A percentile compares a stretch with the other conserved stretches of the same genome.
These are phyloP conservation scores for Tetracladium setigerum DNA, from an alignment of 495 filamentous ascomycete species.

Conservation along the genomic window DNA sequence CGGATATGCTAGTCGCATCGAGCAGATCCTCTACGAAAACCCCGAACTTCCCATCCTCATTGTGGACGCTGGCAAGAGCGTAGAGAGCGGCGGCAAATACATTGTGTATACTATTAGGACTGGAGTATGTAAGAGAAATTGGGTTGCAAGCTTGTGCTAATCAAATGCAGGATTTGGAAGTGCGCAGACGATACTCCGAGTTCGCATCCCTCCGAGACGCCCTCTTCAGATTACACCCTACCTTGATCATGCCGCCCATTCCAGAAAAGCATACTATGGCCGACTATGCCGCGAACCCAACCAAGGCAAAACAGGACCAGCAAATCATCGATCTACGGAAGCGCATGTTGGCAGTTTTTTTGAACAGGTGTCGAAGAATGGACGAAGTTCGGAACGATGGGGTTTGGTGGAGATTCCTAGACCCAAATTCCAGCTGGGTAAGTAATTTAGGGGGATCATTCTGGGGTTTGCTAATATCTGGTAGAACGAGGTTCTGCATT, in stretches of 20 bases:
- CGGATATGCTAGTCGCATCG: conserved; percentile 88
- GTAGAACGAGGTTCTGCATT: conserved; percentile 85
- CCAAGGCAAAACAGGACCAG: conserved; percentile 93
- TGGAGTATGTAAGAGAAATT: too few relatives aligned
- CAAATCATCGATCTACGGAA: conserved; percentile 94
- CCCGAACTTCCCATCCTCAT: conserved; percentile 84
- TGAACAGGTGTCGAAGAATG: conserved; percentile 90
- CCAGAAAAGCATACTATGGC: conserved; percentile 98
- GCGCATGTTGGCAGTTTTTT: conserved; percentile 89
- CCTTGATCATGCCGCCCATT: conserved; percentile 90
- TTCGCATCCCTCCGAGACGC: conserved; percentile 90
- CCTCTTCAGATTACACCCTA: conserved; percentile 84
- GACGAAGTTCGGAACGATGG: conserved; percentile 88
- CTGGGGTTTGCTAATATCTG: conserved; percentile 24
- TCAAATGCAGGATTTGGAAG: conserved; percentile 83
- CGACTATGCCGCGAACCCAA: conserved; percentile 95
- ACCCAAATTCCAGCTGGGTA: conserved; percentile 99
- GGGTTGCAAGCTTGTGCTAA: too few relatives aligned
- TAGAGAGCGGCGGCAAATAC: conserved; percentile 78
- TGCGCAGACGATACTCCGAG: conserved; percentile 91
- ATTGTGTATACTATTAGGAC: conserved; percentile 97
- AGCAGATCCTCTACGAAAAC: conserved; percentile 94
- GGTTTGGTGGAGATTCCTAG: conserved; percentile 94
- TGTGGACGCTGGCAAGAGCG: conserved; percentile 88
- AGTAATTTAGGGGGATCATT: conserved; percentile 11